Evolutionary conservation across 768 basidiomycete genomes (phyloP), one percentile per base, ranked within the genome.

Genomic region (Suillus bovinus): DNA sequence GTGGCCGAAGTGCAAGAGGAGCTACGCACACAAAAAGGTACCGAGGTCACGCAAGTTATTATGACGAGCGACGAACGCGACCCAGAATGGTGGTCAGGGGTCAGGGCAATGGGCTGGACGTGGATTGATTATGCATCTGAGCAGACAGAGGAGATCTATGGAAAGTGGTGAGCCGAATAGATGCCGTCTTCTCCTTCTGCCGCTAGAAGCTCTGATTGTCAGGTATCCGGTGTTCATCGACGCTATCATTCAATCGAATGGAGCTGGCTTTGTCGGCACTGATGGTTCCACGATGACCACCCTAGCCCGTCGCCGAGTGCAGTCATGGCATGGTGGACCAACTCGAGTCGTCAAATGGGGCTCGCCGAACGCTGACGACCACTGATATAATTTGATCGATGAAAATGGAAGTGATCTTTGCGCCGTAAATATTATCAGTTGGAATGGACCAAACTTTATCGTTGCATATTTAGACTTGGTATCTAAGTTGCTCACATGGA

Each of bases 201-300:
- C 59, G 20, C 53, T 53, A 42, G 22, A 7, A n/a, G 11, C 58
- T 61, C 39, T 34, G 36, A 14, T 58, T 56, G 22, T 24, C 66
- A 89, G 89, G 88, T 87, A 89, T 71, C 87, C 89, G 14, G 75
- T 88, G n/a, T 74, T 92, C 56, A 81, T 91, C 57, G 90, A 91
- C 68, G 87, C 88, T 4, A 85, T 84, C 10, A 83, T 90, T 61
- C 91, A 92, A 68, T 87, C 88, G 0, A 76, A 75, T 42, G 89
- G 85, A 24, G 70, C 78, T 13, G 91, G 89, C 2, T 87, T 92
- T 68, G 83, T 93, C 16, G 91, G 89, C 10, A 91, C 89, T 2
- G 82, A 88, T 65, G 68, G 78, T 46, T 90, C 89, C 38, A 91
- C 90, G 5, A 90, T 90, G 84, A 86, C 87, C 3, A 76, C 84